Conservation (phyloP, 768 basidiomycete species). For the Auricularia sp. region DNA sequence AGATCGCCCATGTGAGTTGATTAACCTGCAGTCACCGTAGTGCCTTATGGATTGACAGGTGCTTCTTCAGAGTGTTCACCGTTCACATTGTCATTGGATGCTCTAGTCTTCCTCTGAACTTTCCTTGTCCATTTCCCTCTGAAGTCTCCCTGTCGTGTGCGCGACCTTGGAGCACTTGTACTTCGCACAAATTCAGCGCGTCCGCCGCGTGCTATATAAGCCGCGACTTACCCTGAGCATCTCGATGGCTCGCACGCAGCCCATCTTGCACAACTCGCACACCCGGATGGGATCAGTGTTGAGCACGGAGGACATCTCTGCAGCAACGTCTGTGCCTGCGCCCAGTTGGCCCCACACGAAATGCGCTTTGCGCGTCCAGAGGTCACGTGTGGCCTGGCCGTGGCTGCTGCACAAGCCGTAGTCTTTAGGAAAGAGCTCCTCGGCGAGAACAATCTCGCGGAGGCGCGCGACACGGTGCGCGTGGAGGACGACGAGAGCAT, state of each 20-base stretch:
- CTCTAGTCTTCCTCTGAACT: neutral
- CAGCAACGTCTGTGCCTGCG: constrained; percentile 54
- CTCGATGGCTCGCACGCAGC: constrained; percentile 50
- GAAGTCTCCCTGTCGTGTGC: constrained; percentile 38
- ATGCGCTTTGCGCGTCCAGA: constrained; percentile 30
- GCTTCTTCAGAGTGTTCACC: too few relatives aligned
- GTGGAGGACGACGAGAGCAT: constrained; percentile 52
- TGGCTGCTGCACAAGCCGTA: constrained; percentile 56
- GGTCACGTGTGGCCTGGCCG: constrained; percentile 28
- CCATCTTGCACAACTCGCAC: constrained; percentile 49
- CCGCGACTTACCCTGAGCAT: constrained; percentile 50
- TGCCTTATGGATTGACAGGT: neutral
- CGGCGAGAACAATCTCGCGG: constrained; percentile 39
- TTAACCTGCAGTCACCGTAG: neutral
- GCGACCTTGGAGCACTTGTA: constrained; percentile 54
- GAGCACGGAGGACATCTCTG: constrained; percentile 47
- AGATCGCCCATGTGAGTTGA: constrained; percentile 4
- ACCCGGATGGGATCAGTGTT: constrained; percentile 28
- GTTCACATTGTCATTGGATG: too few relatives aligned
- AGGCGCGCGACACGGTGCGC: constrained; percentile 43
- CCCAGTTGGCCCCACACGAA: constrained; percentile 7
- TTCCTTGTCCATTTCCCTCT: constrained; percentile 8
- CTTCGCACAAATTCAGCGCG: constrained; percentile 21
- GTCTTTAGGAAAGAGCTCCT: constrained; percentile 64
- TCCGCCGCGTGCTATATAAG: neutral